Evolutionary conservation across 2,329 filamentous ascomycete genomes (phyloP), one percentile per base, ranked within the genome.

Genomic region (Cercospora sp.): DNA sequence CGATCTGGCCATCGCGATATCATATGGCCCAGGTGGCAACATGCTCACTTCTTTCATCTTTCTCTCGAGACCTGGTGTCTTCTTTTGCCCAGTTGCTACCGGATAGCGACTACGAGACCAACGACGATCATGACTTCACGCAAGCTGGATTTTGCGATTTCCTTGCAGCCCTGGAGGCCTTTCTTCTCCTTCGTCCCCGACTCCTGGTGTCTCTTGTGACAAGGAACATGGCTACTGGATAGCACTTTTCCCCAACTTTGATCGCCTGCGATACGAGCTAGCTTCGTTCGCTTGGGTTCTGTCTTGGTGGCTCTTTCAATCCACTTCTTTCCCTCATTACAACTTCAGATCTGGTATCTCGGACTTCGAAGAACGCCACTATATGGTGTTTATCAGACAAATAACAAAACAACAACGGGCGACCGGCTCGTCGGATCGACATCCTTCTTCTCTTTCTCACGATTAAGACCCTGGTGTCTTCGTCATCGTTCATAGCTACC

Each of bases 61-160:
- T 58, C 55, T 58, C 55, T 12, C 55, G 55, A 58, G 55, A 58
- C 55, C 28, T 24, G 55, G 55, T 13, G 55, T 58, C 55, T 58
- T 9, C 10, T 21, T 34, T 34, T 13, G 9, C 18, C 55, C 8
- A 18, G 10, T 58, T 58, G 30, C 55, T 58, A 37, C 30, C 4
- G 55, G 30, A 32, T 58, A 18, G 55, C 9, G 4, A 58, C 8
- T 28, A 21, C 32, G 28, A 37, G 16, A 37, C 18, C 55, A 32
- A 58, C 28, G 28, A 32, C 32, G 32, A 32, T 58, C 9, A 34
- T 16, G 55, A 58, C 55, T 37, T 53, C 9, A 13, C 4, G 21
- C 49, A 2, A 53, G 21, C 49, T 53, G 49, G 55, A 37, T 8
- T 58, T 32, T 58, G 28, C 32, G 16, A 5, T 32, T 34, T 21